These are phyloP conservation scores for Stephania cephalantha DNA, from an alignment of 164 flowering plant species.

Conservation along the genomic window DNA sequence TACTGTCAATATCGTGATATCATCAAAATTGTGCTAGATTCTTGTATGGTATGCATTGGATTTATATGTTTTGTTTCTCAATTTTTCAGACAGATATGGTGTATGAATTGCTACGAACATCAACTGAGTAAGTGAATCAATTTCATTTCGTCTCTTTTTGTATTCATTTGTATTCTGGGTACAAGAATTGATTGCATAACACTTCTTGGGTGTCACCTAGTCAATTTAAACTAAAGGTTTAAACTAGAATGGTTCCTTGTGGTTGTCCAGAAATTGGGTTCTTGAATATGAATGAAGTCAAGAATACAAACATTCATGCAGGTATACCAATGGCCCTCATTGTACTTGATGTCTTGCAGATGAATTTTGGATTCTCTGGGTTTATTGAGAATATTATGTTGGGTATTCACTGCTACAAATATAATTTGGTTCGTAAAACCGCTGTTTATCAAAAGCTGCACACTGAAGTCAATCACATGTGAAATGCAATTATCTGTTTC, in stretches of 20 bases:
- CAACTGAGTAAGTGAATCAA: conserved; percentile 75
- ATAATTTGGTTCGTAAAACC: no score
- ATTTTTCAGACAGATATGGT: conserved; percentile 93
- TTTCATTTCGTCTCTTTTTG: not conserved
- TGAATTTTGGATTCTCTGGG: not conserved
- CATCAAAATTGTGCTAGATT: no score
- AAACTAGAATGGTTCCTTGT: not conserved
- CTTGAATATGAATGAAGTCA: not conserved
- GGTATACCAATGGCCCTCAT: no score
- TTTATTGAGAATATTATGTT: not conserved
- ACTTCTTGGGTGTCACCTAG: not conserved
- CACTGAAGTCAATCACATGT: no score
- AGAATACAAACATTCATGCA: no score
- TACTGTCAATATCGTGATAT: not conserved
- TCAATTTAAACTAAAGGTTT: no score
- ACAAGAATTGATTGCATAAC: not conserved
- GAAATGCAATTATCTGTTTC: no score
- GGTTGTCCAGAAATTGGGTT: not conserved
- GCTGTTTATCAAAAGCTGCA: no score
- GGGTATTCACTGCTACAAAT: no score
- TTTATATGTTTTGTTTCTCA: conserved; percentile 5
- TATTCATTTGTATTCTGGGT: not conserved
- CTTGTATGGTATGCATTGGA: no score
- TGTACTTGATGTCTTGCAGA: no score
- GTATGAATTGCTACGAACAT: conserved; percentile 87